A percentile compares a stretch with the other conserved stretches of the same genome.
phyloP scores from a whole-genome alignment of 1,139 yeast genomes.

The Geotrichum fermentans region DNA sequence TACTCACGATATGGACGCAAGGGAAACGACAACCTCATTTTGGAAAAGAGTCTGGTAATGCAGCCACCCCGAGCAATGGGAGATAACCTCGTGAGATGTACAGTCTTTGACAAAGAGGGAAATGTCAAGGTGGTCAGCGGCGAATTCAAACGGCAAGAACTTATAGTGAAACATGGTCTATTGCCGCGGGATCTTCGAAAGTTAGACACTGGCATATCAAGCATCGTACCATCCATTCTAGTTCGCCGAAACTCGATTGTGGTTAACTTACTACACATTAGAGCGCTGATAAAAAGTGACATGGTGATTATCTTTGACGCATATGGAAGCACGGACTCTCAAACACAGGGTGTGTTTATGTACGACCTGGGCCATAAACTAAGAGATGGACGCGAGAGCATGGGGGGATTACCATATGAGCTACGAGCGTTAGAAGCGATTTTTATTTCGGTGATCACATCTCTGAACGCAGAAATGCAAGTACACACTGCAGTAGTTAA shows the following conservation, averaged over 20 bases:
- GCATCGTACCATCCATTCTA: constrained; percentile 82
- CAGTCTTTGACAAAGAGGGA: constrained; percentile 73
- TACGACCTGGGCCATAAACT: constrained; percentile 82
- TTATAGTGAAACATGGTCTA: constrained; percentile 68
- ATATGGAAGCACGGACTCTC: constrained; percentile 53
- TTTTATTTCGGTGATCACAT: constrained; percentile 75
- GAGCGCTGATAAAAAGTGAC: constrained; percentile 79
- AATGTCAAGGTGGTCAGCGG: constrained; percentile 68
- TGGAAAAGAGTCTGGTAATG: constrained; percentile 11
- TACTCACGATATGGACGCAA: too few relatives aligned
- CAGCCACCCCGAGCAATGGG: constrained; percentile 29
- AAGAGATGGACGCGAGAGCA: constrained; percentile 34
- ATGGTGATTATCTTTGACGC: constrained; percentile 79
- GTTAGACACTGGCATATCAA: constrained; percentile 82
- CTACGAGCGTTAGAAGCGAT: constrained; percentile 87
- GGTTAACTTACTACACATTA: constrained; percentile 75
- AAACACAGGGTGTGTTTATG: constrained; percentile 71
- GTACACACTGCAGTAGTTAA: constrained; percentile 69
- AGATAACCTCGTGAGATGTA: constrained; percentile 50
- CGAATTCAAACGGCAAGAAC: constrained; percentile 69
- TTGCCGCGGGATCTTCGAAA: constrained; percentile 80
- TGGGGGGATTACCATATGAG: constrained; percentile 56
- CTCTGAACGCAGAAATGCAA: constrained; percentile 79
- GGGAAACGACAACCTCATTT: constrained; percentile 4
- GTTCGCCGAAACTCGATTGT: constrained; percentile 74